A percentile compares a stretch with the other conserved stretches of the same genome.
phyloP scores from a whole-genome alignment of 441 rosid species.

The Corymbia calophylla region DNA sequence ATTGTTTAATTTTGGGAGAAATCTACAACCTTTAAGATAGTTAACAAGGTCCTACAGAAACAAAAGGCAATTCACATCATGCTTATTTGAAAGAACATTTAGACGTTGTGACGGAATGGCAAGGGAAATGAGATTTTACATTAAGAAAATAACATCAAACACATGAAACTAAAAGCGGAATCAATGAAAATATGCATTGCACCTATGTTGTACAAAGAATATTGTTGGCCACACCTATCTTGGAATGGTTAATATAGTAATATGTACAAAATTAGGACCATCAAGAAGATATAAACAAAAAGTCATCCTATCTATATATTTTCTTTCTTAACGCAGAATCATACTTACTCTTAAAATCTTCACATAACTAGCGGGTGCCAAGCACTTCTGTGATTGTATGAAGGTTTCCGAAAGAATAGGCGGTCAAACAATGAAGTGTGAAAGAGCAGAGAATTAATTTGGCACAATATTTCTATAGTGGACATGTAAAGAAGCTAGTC shows the following conservation, averaged over 20 bases:
- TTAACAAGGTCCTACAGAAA: not conserved
- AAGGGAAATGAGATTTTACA: not conserved
- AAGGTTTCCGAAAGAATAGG: not conserved
- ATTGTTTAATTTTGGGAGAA: not conserved
- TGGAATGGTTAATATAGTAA: not conserved
- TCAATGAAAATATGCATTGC: accelerated
- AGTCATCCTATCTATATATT: not conserved
- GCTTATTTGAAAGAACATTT: not conserved
- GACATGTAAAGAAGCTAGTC: not conserved
- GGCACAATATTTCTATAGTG: not conserved
- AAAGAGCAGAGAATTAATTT: not conserved
- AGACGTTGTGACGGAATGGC: not conserved
- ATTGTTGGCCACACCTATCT: accelerated
- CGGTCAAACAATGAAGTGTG: not conserved
- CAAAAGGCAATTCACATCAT: not conserved
- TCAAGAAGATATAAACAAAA: not conserved
- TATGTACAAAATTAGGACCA: not conserved
- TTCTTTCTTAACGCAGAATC: not conserved
- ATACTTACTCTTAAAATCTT: not conserved
- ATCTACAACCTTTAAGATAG: not conserved
- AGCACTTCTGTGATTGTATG: not conserved
- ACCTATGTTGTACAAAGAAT: accelerated
- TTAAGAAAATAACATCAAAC: not conserved
- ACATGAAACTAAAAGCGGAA: not conserved
- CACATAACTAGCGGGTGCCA: not conserved